Conservation (phyloP, 2,329 filamentous ascomycete genomes). For the Whalleya microplaca region DNA sequence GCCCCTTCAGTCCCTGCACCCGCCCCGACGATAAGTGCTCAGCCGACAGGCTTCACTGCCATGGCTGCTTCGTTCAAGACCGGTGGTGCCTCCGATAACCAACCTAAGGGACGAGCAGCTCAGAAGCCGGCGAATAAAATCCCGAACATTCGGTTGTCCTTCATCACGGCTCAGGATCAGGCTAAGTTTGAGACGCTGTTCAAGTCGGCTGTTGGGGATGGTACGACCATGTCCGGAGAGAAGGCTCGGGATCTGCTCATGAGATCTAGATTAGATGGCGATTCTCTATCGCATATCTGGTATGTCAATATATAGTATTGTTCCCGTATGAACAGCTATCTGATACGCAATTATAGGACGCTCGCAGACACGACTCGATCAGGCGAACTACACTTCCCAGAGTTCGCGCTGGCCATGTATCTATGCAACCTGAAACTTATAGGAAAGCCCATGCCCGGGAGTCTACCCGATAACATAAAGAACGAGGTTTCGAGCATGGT, state of each 20-base stretch:
- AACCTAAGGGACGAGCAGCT: slow-evolving; percentile 50
- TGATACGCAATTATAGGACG: slow-evolving; percentile 60
- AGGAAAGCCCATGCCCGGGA: slow-evolving; percentile 76
- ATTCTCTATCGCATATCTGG: slow-evolving; percentile 92
- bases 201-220: slow-evolving; percentile 88
- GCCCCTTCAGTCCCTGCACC: slow-evolving; percentile 54
- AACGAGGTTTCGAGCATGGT: slow-evolving; percentile 99
- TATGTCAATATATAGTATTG: slow-evolving; percentile 43
- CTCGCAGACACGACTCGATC: slow-evolving; percentile 95
- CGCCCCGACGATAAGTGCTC: slow-evolving; percentile 65
- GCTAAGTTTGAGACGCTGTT: slow-evolving; percentile 97
- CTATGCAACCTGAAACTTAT: slow-evolving; percentile 93
- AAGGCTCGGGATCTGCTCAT: slow-evolving; percentile 89
- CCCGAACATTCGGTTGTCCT: slow-evolving; percentile 90
- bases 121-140: slow-evolving; percentile 72
- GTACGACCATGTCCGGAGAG: slow-evolving; percentile 85
- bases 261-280: slow-evolving; percentile 84
- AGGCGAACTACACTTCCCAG: slow-evolving; percentile 93
- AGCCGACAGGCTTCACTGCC: slow-evolving; percentile 66
- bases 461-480: slow-evolving; percentile 81
- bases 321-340: slow-evolving; percentile 13
- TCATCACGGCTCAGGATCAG: slow-evolving; percentile 94
- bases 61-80: slow-evolving; percentile 71
- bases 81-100: slow-evolving; percentile 45
- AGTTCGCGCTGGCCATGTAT: slow-evolving; percentile 98